phyloP scores from a whole-genome alignment of 129 eudicot genomes.

The Oenanthe sinensis region DNA sequence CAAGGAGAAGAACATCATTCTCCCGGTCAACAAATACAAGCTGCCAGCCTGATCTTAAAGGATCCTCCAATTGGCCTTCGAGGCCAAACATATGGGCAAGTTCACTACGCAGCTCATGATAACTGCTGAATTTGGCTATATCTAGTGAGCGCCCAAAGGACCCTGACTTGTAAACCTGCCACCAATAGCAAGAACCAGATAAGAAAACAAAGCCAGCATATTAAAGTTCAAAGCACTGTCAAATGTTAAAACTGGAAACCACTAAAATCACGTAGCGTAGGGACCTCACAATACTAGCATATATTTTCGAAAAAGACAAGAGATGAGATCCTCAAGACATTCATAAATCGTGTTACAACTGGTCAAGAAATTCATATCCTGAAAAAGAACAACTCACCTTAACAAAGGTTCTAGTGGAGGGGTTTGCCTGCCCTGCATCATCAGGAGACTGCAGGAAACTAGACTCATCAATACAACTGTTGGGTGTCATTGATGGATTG shows the following conservation, averaged over 20 bases:
- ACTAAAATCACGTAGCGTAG: neutral
- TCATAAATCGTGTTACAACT: neutral
- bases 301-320: neutral
- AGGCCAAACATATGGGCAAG: constrained; percentile 89
- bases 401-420: constrained; percentile 50
- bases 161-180: constrained; percentile 81
- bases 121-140: constrained; percentile 77
- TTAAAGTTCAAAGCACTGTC: neutral
- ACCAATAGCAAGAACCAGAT: constrained; percentile 1
- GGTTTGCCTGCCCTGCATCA: constrained; percentile 56
- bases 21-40: constrained; percentile 92
- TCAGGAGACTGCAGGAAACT: constrained; percentile 76
- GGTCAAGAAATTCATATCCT: neutral
- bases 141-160: constrained; percentile 73
- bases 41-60: constrained; percentile 99
- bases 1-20: constrained; percentile 82
- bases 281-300: neutral
- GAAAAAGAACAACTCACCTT: constrained; percentile 41
- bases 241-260: neutral
- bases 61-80: constrained; percentile 88
- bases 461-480: constrained; percentile 69
- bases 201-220: neutral
- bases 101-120: constrained; percentile 74
- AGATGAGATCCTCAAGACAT: neutral
- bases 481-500: constrained; percentile 48